Base-by-base conservation (phyloP, 2,329 filamentous ascomycete species). In the Epicoccum sorghinum region DNA sequence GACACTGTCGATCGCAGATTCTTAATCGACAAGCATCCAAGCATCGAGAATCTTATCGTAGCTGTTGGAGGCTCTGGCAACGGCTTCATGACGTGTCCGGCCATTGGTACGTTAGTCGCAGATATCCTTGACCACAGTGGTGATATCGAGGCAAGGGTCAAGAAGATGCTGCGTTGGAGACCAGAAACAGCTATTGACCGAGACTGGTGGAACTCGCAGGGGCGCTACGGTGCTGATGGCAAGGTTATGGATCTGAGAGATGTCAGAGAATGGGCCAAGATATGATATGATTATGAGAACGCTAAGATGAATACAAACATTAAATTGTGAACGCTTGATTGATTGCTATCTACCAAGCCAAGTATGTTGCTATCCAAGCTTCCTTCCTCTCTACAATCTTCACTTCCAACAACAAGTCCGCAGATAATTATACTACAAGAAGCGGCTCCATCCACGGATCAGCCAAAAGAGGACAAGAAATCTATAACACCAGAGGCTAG, bases 1-100 rank as follows among this genome's bases (percentile, higher is more conserved):
- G 83, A 85, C 60, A 85, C 82, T 0, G 76, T 79, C 0, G 80
- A 85, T 63, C 76, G 81, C 3, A 73, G 79, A 18, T 85, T 83
- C 50, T 64, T 85, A 14, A 82, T 85, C 49, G 78, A 79, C 47
- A 67, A 69, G 27, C 81, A 84, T 65, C 80, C 81, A 0, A 69
- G 76, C 12, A 69, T 77, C 45, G 57, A 66, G 32, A 77, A 73
- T 24, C 62, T 83, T 22, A 64, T 81, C 3, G 61, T 84, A 13
- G 82, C 79, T 4, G 76, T 80, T 4, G 82, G 82, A 5, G 82
- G 76, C 0, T 81, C 79, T 27, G 82, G 81, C 1, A 79, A 84
- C 60, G 81, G 79, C 3, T 83, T 82, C 58, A 83, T 80, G 75
- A 78, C 81, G 35, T 80, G 82, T 62, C 80, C 81, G 2, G 74